Conservation (phyloP, 2,329 filamentous ascomycete species). For the Clonostachys chloroleuca region DNA sequence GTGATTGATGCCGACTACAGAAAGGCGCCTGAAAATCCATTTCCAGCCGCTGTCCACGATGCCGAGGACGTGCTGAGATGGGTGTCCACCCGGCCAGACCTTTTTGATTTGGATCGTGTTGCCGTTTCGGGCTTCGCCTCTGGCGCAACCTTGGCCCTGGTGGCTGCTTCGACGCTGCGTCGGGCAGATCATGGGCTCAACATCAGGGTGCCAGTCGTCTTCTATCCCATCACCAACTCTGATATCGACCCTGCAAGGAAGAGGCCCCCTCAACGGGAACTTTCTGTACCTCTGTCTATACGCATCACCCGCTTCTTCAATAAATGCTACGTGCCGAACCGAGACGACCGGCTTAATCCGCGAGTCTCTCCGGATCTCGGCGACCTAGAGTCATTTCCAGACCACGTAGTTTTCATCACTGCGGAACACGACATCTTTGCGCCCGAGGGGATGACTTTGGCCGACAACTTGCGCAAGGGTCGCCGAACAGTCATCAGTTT, state of each 20-base stretch:
- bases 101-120: slow-evolving; percentile 24
- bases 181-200: slow-evolving; percentile 26
- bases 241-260: not conserved
- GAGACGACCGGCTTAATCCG: no score
- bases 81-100: slow-evolving; percentile 15
- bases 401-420: no score
- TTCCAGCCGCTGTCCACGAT: slow-evolving; percentile 22
- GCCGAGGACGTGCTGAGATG: slow-evolving; percentile 27
- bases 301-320: no score
- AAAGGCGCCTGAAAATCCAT: slow-evolving; percentile 32
- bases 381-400: no score
- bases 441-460: no score
- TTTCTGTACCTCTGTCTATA: no score
- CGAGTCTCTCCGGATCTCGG: no score
- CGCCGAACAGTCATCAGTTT: no score
- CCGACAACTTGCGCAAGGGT: no score
- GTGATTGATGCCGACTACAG: slow-evolving; percentile 29
- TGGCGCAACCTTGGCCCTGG: slow-evolving; percentile 37
- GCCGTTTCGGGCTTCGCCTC: slow-evolving; percentile 40
- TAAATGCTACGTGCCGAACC: no score
- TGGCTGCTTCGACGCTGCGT: slow-evolving; percentile 19
- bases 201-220: slow-evolving; percentile 19
- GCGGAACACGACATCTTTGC: no score
- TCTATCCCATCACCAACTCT: not conserved
- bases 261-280: not conserved